A percentile compares a stretch with the other conserved stretches of the same genome.
phyloP scores from a whole-genome alignment of 768 basidiomycete species.

The Russula brevipes region DNA sequence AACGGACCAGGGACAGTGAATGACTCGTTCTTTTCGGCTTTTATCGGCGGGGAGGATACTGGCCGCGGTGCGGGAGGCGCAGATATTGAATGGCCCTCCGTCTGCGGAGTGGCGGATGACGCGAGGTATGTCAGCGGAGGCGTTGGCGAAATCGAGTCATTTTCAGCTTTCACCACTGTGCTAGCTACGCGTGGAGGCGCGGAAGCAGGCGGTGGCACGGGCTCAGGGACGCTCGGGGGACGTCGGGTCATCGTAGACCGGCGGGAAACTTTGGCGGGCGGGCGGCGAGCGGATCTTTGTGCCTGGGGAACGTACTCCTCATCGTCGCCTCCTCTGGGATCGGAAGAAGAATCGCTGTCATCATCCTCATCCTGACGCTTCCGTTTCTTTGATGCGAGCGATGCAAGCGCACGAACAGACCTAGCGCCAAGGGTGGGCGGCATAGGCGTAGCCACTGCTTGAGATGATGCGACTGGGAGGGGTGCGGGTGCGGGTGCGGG shows the following conservation, averaged over 20 bases:
- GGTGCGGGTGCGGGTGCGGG: too few species aligned
- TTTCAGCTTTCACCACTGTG: background rate
- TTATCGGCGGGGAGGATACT: background rate
- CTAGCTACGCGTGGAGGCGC: background rate
- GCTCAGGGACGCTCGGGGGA: background rate
- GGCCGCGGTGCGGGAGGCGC: background rate
- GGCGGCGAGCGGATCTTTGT: background rate
- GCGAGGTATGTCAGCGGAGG: slow-evolving; percentile 9
- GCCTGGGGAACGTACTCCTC: background rate
- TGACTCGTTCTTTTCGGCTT: slow-evolving; percentile 1
- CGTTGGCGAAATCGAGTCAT: background rate
- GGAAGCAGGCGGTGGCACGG: background rate
- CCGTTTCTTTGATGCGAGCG: slow-evolving; percentile 1
- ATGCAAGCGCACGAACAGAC: background rate
- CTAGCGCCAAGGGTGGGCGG: background rate
- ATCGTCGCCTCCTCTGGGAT: background rate
- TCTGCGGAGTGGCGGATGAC: background rate
- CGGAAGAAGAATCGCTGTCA: background rate
- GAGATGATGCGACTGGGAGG: background rate
- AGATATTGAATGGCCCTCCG: background rate
- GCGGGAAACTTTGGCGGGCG: background rate
- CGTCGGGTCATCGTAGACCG: background rate
- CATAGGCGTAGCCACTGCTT: too few species aligned
- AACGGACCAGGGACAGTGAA: background rate
- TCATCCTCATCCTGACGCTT: background rate